phyloP scores from a whole-genome alignment of 345 rosid genomes.

The Hevea brasiliensis region DNA sequence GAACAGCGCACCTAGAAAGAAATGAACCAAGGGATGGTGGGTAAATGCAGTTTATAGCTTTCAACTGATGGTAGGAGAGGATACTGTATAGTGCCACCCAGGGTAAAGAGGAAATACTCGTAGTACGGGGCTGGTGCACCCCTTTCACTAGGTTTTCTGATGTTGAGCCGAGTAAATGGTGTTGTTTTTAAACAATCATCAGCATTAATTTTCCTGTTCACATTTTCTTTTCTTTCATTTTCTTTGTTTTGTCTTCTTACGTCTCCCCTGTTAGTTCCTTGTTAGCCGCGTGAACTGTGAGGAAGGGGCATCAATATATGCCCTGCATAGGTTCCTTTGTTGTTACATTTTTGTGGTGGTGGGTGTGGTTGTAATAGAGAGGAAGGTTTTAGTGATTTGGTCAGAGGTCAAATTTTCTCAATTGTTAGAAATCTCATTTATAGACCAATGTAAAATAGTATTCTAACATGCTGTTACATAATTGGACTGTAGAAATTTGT shows the following conservation, averaged over 20 bases:
- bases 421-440: slow-evolving; percentile 19
- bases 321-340: slow-evolving; percentile 31
- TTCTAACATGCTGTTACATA: not conserved
- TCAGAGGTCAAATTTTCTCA: slow-evolving; percentile 33
- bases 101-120: slow-evolving; percentile 22
- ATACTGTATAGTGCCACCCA: slow-evolving; percentile 35
- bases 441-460: slow-evolving; percentile 36
- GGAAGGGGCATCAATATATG: slow-evolving; percentile 37
- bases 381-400: slow-evolving; percentile 16
- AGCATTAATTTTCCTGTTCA: slow-evolving; percentile 22
- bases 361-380: slow-evolving; percentile 31
- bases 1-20: not conserved
- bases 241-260: not conserved
- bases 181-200: slow-evolving; percentile 33
- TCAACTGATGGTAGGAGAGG: slow-evolving; percentile 8
- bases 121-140: slow-evolving; percentile 7
- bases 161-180: slow-evolving; percentile 28
- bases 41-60: not conserved
- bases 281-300: slow-evolving; percentile 25
- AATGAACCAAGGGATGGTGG: slow-evolving; percentile 4
- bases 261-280: not conserved
- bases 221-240: not conserved
- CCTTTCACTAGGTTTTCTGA: slow-evolving; percentile 20
- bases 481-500: not conserved
- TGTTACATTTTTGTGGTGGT: slow-evolving; percentile 41